These are phyloP conservation scores for Calonectria fujianensis DNA, from an alignment of 2,329 filamentous ascomycete species.

Conservation along the genomic window DNA sequence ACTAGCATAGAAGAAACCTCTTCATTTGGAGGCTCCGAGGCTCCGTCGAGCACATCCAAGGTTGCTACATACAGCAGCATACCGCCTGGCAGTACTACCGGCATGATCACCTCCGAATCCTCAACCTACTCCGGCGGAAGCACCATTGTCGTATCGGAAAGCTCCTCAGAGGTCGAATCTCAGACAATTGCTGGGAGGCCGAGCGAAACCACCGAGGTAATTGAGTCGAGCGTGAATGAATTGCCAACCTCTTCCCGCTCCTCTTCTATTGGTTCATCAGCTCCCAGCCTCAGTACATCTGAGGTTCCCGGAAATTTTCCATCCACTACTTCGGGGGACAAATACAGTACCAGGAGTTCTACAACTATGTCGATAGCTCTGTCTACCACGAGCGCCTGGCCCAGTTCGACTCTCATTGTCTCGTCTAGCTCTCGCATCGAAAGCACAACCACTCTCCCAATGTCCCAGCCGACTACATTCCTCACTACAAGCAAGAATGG, in stretches of 20 bases:
- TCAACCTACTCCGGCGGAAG: conserved; percentile 13
- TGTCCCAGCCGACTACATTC: conserved; percentile 50
- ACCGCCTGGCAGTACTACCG: background rate
- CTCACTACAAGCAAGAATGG: conserved; percentile 49
- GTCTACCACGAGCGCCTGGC: conserved; percentile 15
- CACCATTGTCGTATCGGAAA: background rate
- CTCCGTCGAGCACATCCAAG: conserved; percentile 25
- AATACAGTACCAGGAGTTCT: conserved; percentile 29
- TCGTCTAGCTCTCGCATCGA: conserved; percentile 40
- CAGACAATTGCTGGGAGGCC: conserved; percentile 30
- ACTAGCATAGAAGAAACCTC: conserved; percentile 22
- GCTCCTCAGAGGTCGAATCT: background rate
- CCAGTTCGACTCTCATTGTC: conserved; percentile 38
- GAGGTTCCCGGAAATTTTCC: background rate
- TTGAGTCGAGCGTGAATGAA: background rate
- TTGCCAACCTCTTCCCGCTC: background rate
- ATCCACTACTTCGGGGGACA: conserved; percentile 9
- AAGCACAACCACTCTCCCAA: conserved; percentile 26
- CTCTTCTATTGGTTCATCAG: conserved; percentile 19
- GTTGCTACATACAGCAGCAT: conserved; percentile 23
- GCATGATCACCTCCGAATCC: conserved; percentile 2
- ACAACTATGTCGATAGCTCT: background rate
- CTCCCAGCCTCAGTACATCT: background rate
- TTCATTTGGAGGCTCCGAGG: conserved; percentile 41
- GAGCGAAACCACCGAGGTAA: conserved; percentile 21